A percentile compares a stretch with the other conserved stretches of the same genome.
phyloP scores from a whole-genome alignment of 768 basidiomycete genomes.

The Tubosaeta sp. region DNA sequence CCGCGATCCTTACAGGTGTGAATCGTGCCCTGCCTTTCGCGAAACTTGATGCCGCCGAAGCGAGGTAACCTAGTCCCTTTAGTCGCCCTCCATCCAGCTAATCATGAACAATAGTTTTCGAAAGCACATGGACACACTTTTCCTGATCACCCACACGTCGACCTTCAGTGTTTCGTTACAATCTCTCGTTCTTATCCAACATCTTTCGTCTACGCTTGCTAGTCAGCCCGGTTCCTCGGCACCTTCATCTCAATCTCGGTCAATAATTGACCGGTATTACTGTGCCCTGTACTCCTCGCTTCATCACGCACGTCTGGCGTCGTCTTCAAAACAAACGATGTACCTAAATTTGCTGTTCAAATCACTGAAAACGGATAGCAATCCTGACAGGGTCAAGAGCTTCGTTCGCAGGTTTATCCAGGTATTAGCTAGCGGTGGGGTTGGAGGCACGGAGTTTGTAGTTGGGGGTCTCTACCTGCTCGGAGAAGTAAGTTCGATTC shows the following conservation, averaged over 20 bases:
- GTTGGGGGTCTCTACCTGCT: constrained; percentile 85
- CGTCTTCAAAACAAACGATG: constrained; percentile 92
- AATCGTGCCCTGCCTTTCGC: constrained; percentile 95
- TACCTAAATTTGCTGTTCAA: constrained; percentile 94
- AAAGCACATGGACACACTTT: constrained; percentile 87
- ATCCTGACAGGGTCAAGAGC: constrained; percentile 63
- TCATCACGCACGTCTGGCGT: constrained; percentile 72
- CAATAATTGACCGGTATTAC: constrained; percentile 65
- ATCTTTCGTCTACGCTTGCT: constrained; percentile 60
- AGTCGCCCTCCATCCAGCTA: not conserved
- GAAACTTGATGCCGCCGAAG: constrained; percentile 64
- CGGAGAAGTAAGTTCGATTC: constrained; percentile 64
- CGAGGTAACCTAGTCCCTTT: constrained; percentile 43
- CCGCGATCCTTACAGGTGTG: constrained; percentile 89
- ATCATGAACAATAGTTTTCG: constrained; percentile 50
- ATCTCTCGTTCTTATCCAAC: constrained; percentile 84
- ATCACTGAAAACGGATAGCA: constrained; percentile 67
- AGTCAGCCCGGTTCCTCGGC: constrained; percentile 39
- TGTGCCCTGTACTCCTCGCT: constrained; percentile 88
- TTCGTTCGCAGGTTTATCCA: constrained; percentile 83
- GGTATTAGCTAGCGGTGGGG: constrained; percentile 63
- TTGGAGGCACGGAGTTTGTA: constrained; percentile 79
- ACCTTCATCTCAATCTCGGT: constrained; percentile 37
- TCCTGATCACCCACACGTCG: constrained; percentile 90
- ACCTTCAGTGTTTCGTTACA: constrained; percentile 97